A percentile compares a stretch with the other conserved stretches of the same genome.
Conservation (phyloP, 2,329 filamentous ascomycete species). For the Alternaria sp. region DNA sequence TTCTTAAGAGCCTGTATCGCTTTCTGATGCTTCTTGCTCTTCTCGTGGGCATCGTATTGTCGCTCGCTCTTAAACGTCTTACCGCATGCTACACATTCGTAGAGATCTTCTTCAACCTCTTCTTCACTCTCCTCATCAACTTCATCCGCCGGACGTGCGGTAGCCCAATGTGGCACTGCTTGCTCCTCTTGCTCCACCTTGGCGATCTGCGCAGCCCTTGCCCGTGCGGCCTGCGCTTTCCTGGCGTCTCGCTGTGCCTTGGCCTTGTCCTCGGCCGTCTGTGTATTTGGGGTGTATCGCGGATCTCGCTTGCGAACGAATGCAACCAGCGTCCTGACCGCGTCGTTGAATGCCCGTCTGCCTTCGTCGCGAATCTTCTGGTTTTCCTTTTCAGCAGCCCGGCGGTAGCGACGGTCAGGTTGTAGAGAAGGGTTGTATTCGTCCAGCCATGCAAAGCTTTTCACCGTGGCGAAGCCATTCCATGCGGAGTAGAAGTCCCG, state of each 20-base stretch:
- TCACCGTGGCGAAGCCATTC: slow-evolving; percentile 82
- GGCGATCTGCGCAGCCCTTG: slow-evolving; percentile 80
- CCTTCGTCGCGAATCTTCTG: slow-evolving; percentile 82
- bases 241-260: slow-evolving; percentile 78
- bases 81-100: slow-evolving; percentile 69
- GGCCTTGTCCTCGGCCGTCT: slow-evolving; percentile 82
- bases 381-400: slow-evolving; percentile 96
- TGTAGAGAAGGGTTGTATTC: slow-evolving; percentile 83
- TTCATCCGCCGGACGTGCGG: slow-evolving; percentile 64
- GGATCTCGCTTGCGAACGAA: slow-evolving; percentile 94
- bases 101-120: slow-evolving; percentile 60
- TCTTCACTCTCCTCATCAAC: slow-evolving; percentile 64
- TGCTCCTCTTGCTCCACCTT: slow-evolving; percentile 71
- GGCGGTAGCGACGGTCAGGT: slow-evolving; percentile 81
- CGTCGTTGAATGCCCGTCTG: slow-evolving; percentile 88
- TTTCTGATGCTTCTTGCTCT: slow-evolving; percentile 95
- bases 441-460: slow-evolving; percentile 91
- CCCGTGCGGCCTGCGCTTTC: slow-evolving; percentile 82
- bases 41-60: slow-evolving; percentile 89
- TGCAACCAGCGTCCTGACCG: slow-evolving; percentile 82
- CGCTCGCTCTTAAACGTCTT: slow-evolving; percentile 87
- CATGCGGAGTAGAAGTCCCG: slow-evolving; percentile 83
- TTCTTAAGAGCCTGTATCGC: slow-evolving; percentile 79
- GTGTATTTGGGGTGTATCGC: slow-evolving; percentile 77
- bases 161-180: slow-evolving; percentile 78